Evolutionary conservation across 148 eudicot species (phyloP), one percentile per base, ranked within the genome.

Genomic region (Fagopyrum homotropicum): DNA sequence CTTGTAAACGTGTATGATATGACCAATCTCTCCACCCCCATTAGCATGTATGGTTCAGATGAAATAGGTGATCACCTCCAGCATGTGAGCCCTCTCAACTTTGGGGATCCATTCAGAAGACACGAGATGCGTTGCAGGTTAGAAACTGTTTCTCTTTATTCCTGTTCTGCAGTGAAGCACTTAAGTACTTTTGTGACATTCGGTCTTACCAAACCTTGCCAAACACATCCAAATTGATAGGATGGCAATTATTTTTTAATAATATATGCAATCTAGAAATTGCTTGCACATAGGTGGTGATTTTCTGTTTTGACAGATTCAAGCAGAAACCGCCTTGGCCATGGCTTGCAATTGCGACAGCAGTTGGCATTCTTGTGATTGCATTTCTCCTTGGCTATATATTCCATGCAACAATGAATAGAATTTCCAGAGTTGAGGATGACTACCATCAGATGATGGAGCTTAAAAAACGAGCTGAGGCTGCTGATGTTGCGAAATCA

Each of bases 51-150:
- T 76, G 96, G 97, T 57, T 86, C 91, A 77, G 81, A 89, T 75
- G 84, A 78, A 59, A 76, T 77, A 14, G 76, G 78, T 55, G 87
- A 89, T 75, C 87, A 85, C 19, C 81, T 92, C 77, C 82, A 82
- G 80, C 88, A 84, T 79, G 88, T 92, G 68, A 88, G 97, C 79
- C 72, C 83, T 72, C 90, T 95, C 71, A 90, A 82, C 81, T 95
- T 95, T 69, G 98, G 97, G 70, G 98, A 95, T 78, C 98, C 98
- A 6, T 83, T 82, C 76, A 90, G 98, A 77, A 88, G 81, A 79
- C 98, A 95, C 74, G 96, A 95, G 86, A 95, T 95, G 97, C 89
- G 83, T 44, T 95, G 98, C 87, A 90, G 98, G 98, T 94, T 76
- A 76, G 15, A 44, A 14, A 16, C 5, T 26, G 5, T 44, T 45